A percentile compares a stretch with the other conserved stretches of the same genome.
phyloP scores from a whole-genome alignment of 228 moss, liverwort and hornwort genomes.

The Sphagnum fallax region DNA sequence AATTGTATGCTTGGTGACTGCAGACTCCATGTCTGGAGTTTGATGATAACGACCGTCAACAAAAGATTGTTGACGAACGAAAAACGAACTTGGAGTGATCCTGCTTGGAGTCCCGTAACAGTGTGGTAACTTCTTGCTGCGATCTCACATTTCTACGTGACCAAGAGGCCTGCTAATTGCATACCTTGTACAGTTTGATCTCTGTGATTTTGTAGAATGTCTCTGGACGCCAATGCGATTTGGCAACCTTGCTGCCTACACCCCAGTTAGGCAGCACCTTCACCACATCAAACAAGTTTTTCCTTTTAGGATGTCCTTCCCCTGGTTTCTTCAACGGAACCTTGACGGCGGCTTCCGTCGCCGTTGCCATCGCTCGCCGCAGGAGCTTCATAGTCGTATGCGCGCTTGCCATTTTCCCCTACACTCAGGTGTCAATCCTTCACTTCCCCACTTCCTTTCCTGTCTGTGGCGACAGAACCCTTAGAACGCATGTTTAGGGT shows the following conservation, averaged over 20 bases:
- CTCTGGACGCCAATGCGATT: slow-evolving; percentile 67
- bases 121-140: background rate
- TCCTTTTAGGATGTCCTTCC: slow-evolving; percentile 31
- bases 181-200: slow-evolving; percentile 68
- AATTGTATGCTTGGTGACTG: background rate
- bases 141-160: no score
- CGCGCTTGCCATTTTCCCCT: slow-evolving; percentile 9
- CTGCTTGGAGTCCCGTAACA: background rate
- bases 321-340: slow-evolving; percentile 13
- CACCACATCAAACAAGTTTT: slow-evolving; percentile 70
- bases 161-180: background rate
- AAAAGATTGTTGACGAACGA: background rate
- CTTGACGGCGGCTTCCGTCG: slow-evolving; percentile 8
- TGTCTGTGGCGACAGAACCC: no score
- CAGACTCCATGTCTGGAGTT: no score
- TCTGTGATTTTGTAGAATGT: slow-evolving; percentile 56
- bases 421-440: no score
- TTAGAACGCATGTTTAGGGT: no score
- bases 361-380: slow-evolving; percentile 22
- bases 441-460: no score
- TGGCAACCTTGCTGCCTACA: slow-evolving; percentile 58
- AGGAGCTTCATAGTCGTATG: slow-evolving; percentile 11
- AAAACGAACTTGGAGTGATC: background rate
- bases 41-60: no score
- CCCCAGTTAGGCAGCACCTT: slow-evolving; percentile 68